Base-by-base conservation (phyloP, 352 stramenopile genomes). In the Phytophthora tubulina region DNA sequence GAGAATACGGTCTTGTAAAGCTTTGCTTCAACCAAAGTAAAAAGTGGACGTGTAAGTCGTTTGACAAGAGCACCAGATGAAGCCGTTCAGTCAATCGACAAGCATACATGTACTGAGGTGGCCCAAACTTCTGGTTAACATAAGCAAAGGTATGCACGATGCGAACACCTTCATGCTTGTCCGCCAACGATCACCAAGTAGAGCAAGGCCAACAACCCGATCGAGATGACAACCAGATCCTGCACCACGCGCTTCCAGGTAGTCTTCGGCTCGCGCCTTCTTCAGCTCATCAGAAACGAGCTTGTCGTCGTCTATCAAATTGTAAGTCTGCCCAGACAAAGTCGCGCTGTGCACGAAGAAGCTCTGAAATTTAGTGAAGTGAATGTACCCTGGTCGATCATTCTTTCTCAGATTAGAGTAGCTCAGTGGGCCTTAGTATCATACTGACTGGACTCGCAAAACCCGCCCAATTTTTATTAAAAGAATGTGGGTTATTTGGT, bases 1-100 rank as follows among this genome's bases (percentile, higher is more conserved):
- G 57, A 78, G 38, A 84, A 86, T 44, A 72, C 63, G 6, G 69
- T 75, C 21, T 33, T 84, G 13, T 70, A 60, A 66, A 7, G 6
- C 0, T 13, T 27, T 4, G 48, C 39, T 15, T 13, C n/a, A 14
- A 38, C 17, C 30, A 36, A 70, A 56, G 35, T 49, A 60, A 59
- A 15, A 46, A 58, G 8, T 52, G 21, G 64, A 39, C 35, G 46
- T 56, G 33, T 56, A 21, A 56, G 10, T 38, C 32, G 35, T 51
- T 51, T 51, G 45, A 45, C 39, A 7, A 39, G 4, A 39, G 39
- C n/a, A 45, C 4, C 9, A 45, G 39, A 45, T 45, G 6, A 45
- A 45, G 39, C 39, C 39, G 39, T 45, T 45, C 39, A 45, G 39
- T 17, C 39, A 1, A 45, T 7, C n/a, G 39, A 13, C 39, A 15